phyloP scores from a whole-genome alignment of 2,329 filamentous ascomycete genomes.

The Penicillium expansum region DNA sequence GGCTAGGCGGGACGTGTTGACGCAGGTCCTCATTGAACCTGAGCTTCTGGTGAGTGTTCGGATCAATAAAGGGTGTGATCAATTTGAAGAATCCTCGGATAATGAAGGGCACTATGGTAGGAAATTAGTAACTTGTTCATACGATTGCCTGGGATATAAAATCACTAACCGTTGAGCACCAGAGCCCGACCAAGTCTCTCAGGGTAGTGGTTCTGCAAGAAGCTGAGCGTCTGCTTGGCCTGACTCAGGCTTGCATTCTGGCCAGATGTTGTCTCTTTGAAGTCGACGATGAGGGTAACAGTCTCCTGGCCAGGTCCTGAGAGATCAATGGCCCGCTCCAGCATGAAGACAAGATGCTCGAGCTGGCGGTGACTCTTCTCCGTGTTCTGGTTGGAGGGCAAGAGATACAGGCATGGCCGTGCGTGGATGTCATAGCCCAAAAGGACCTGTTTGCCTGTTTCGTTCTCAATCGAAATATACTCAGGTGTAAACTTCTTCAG shows the following conservation, averaged over 20 bases:
- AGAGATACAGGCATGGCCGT: constrained; percentile 87
- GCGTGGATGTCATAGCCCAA: constrained; percentile 81
- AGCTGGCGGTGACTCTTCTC: constrained; percentile 81
- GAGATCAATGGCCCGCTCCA: constrained; percentile 83
- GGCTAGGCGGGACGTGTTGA: constrained; percentile 74
- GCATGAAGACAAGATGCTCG: constrained; percentile 92
- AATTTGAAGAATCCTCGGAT: constrained; percentile 94
- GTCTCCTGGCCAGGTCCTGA: constrained; percentile 86
- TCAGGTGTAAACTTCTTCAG: constrained; percentile 71
- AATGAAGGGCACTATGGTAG: constrained; percentile 74
- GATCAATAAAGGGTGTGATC: constrained; percentile 95
- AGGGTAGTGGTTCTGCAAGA: constrained; percentile 93
- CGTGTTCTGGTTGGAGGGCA: constrained; percentile 89
- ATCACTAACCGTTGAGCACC: constrained; percentile 73
- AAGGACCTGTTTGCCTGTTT: constrained; percentile 92
- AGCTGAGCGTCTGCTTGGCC: constrained; percentile 79
- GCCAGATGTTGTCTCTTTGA: constrained; percentile 73
- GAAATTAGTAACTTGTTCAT: neutral
- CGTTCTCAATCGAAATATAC: constrained; percentile 89
- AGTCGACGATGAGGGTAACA: constrained; percentile 84
- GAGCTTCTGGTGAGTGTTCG: constrained; percentile 87
- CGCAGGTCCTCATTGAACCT: constrained; percentile 94
- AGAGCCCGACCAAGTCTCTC: constrained; percentile 85
- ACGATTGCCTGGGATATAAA: neutral
- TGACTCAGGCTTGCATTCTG: constrained; percentile 74